Evolutionary conservation across 805 yeast species (phyloP), one percentile per base, ranked within the genome.

Genomic region (Zygotorulaspora chibaensis): DNA sequence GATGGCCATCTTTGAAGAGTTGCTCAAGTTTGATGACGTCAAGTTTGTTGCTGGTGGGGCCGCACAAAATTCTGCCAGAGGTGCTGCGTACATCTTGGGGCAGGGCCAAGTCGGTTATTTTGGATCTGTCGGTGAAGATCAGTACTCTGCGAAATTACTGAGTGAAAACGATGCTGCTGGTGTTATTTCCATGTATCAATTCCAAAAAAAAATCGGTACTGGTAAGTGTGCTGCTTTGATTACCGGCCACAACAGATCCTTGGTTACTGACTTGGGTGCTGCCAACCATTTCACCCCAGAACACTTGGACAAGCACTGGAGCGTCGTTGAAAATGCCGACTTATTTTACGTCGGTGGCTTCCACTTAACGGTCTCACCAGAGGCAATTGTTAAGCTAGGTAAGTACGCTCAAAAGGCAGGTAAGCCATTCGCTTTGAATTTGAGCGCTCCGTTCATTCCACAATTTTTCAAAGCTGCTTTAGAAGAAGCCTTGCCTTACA

Each of bases 191-290:
- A 76, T 80, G 55, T 93, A 93, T 76, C 85, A 83, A 77, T 81
- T 87, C 59, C 89, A 84, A 66, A 77, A 76, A 35, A 80, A 76
- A 47, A 66, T 76, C 55, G 86, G 89, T 58, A 93, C 99, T 48
- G 99, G 99, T 64, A 91, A 91, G 68, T 93, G 99, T 76, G 99
- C 97, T 45, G 98, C 96, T 54, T 76, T 93, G 66, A 85, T 93
- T 67, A 81, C 81, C 46, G 96, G 93, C 46, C 78, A 76, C 63
- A 73, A 89, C 79, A 83, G 99, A 73, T 91, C 97, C 23, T 75
- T 93, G 65, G 97, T 81, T 53, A 93, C 99, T 38, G 98, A 93
- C 66, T 78, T 93, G 61, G 96, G 87, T 61, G 99, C 99, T 58
- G 99, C 99, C 57, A 93, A 93, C 76, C 95, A 88, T 70, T 93